Base-by-base conservation (phyloP, 2,329 filamentous ascomycete species). In the Ceratocystis papillata region DNA sequence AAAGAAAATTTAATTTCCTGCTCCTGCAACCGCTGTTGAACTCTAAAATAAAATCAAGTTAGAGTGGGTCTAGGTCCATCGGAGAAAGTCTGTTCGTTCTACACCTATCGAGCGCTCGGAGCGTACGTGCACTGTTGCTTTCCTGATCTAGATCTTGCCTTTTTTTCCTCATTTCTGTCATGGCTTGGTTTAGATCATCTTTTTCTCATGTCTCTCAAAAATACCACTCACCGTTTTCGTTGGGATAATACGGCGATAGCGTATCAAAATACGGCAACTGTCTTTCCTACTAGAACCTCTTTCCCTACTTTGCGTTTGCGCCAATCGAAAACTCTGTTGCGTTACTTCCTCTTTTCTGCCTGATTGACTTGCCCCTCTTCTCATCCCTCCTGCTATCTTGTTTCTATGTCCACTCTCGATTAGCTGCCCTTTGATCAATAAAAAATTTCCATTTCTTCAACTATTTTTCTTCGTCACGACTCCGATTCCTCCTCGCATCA, bases 401-500 rank as follows among this genome's bases (percentile, higher is more conserved):
- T 53, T 10, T 37, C 33, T 3, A 25, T 25, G 7, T 53, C 48
- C 48, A 53, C 48, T 53, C 22, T 59, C 55, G 55, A 37, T 37
- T 59, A 30, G 55, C 15, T 59, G 55, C 55, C 28, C 28, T 59
- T 59, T 37, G 5, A 30, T n/a, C 55, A 37, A 20, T 59, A 33
- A 8, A 59, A 37, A n/a, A 20, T n/a, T 25, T 53, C 20, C 3
- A 7, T 48, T 48, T 22, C 25, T 15, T 53, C 20, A 22, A 22
- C 20, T 53, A 22, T 5, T 20, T n/a, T 59, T 59, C 6, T 20
- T 7, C 30, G 4, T 20, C 28, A 3, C 20, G 37, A 15, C 12
- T 59, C 55, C 55, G 20, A 28, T 59, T 33, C 55, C 55, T 59
- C 55, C 55, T 59, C 55, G 55, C 55, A 37, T 59, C 28, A 33